Base-by-base conservation (phyloP, 202 grass and related monocot genomes). In the Saccharum hybrid region DNA sequence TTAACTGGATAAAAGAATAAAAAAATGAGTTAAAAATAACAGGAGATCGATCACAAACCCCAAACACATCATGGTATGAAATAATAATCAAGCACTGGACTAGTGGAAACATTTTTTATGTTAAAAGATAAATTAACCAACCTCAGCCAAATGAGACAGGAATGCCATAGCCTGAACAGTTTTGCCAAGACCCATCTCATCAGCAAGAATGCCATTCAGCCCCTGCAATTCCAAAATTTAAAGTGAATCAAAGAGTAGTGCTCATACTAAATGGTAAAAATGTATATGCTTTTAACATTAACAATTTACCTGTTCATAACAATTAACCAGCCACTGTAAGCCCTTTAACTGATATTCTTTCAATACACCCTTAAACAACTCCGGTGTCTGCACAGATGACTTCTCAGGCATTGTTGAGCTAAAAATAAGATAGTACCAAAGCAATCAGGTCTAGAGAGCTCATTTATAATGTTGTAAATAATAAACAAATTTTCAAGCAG, bases 101-200 rank as follows among this genome's bases (percentile, higher is more conserved):
- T 45, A 45, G 33, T 36, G 22, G 23, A 85, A 81, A 80, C 10
- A 49, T 16, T 7, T 62, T 66, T 60, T 21, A 81, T 21, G 57
- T n/a, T 33, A 84, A 59, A 85, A 75, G 31, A 43, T 13, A 46
- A 72, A 90, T 34, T n/a, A 67, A 86, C 91, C 72, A 87, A 99
- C 97, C 97, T 99, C 97, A 82, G 97, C 97, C 80, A 99, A 86
- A 94, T 99, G 97, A 71, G 93, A 62, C 86, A 99, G 89, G 91
- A 99, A 99, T 77, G 97, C 93, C 93, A 99, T 99, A 75, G 97
- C 97, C 82, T 99, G 97, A 37, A 99, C 89, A 59, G 97, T 99
- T 88, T 99, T 99, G 76, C 97, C 97, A 79, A 99, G 97, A 65
- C 97, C 97, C 97, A 99, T 99, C 92, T 99, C 97, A 75, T 99